phyloP scores from a whole-genome alignment of 2,329 filamentous ascomycete genomes.

The Colletotrichum cordylinicola region DNA sequence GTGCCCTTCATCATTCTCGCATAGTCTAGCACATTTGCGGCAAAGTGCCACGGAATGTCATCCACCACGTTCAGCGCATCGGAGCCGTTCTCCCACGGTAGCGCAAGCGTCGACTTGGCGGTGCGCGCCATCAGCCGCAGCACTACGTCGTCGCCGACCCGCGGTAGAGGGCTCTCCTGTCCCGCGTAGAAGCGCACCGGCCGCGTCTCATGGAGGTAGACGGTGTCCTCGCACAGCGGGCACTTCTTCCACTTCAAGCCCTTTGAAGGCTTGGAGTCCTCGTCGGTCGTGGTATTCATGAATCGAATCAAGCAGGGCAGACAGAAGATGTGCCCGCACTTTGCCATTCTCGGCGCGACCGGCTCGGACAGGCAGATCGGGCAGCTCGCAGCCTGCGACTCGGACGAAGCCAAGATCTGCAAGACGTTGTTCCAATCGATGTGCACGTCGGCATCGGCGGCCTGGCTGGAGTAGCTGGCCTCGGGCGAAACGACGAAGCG shows the following conservation, averaged over 20 bases:
- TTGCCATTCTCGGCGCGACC: constrained; percentile 94
- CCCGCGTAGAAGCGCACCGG: constrained; percentile 91
- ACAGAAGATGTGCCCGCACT: constrained; percentile 97
- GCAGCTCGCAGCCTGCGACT: constrained; percentile 88
- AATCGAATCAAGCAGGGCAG: constrained; percentile 92
- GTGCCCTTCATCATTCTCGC: constrained; percentile 95
- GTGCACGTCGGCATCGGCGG: constrained; percentile 85
- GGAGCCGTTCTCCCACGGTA: constrained; percentile 80
- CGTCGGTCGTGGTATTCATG: constrained; percentile 84
- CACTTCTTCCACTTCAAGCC: constrained; percentile 90
- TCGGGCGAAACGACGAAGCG: constrained; percentile 91
- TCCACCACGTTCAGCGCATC: constrained; percentile 73
- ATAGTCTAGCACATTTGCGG: constrained; percentile 92
- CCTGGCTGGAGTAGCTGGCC: constrained; percentile 80
- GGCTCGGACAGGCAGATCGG: constrained; percentile 95
- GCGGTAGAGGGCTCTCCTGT: constrained; percentile 81
- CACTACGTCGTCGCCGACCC: constrained; percentile 88
- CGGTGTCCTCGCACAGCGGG: constrained; percentile 90
- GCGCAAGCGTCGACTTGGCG: constrained; percentile 81
- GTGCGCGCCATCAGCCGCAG: constrained; percentile 84
- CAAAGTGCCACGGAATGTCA: constrained; percentile 93
- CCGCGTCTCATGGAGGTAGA: constrained; percentile 90
- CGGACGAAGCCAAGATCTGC: constrained; percentile 87
- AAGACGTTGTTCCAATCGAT: constrained; percentile 90
- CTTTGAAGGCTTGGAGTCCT: constrained; percentile 71